Evolutionary conservation across 768 basidiomycete genomes (phyloP), one percentile per base, ranked within the genome.

Genomic region (Roridomyces roridus): DNA sequence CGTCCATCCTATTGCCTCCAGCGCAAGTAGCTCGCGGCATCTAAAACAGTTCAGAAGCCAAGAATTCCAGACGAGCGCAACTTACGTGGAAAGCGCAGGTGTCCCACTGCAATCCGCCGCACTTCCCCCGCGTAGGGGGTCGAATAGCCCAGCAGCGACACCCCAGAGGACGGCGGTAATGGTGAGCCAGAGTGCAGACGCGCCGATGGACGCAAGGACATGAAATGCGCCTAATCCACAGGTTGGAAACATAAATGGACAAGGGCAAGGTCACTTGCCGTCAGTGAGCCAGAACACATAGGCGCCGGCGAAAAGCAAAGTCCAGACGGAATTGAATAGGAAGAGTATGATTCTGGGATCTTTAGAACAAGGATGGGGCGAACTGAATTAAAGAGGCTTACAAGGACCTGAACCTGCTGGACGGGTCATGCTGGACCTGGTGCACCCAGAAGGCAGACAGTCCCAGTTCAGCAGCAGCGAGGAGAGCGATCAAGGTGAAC

Each of bases 81-180:
- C 56, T 1, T 51, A 57, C 46, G 57, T 34, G 4, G 57, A 58
- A 39, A 58, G 35, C 24, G 45, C 50, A 2, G 57, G 51, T 47
- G 60, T 60, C 40, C 73, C 79, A 37, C 71, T 69, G 57, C 82
- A 83, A 53, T 75, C 65, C 5, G 72, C 73, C 12, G 29, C 7
- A 14, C n/a, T n/a, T n/a, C 75, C 77, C 4, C 61, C 45, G 23
- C 79, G 75, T 14, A 73, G 69, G 41, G 64, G 65, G 55, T 78
- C 76, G 72, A 80, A 75, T 54, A 81, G 64, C 31, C 79, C 83
- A 8, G 82, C 74, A 24, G 79, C 75, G 25, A 70, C 71, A 40
- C 80, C 84, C 83, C 84, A 85, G 43, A 84, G 66, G 17, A 78
- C 62, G 14, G 80, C 71, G 15, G 84, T 81, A 46, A 84, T 69